Conservation (phyloP, 192 early-diverging fungal genomes). For the Backusella mclennaniae region DNA sequence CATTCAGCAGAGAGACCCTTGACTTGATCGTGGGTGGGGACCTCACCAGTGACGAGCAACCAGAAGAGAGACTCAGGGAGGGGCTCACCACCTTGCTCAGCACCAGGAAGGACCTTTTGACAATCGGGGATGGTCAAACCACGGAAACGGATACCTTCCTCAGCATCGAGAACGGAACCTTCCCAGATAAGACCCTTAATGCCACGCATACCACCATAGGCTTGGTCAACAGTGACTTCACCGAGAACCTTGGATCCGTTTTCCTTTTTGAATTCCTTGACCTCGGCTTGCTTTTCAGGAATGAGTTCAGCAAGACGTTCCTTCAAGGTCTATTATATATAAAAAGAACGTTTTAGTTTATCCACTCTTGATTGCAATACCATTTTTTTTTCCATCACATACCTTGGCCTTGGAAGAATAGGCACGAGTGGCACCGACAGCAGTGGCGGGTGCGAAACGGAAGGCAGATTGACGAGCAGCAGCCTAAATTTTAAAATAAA, state of each 20-base stretch:
- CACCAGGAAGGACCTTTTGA: conserved; percentile 86
- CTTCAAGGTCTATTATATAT: conserved; percentile 72
- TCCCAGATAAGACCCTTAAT: conserved; percentile 99
- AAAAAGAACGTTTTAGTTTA: background rate
- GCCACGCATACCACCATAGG: conserved; percentile 98
- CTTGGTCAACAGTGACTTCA: conserved; percentile 96
- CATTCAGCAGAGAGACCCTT: conserved; percentile 90
- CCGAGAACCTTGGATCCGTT: conserved; percentile 88
- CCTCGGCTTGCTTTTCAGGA: conserved; percentile 92
- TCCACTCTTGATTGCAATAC: background rate
- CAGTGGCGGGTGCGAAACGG: conserved; percentile 36
- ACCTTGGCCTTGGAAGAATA: conserved; percentile 54
- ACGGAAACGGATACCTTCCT: conserved; percentile 99
- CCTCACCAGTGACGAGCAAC: conserved; percentile 96
- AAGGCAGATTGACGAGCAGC: background rate
- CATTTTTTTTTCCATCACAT: background rate
- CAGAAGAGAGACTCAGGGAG: conserved; percentile 98
- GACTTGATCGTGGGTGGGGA: conserved; percentile 92
- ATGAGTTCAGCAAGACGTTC: conserved; percentile 92
- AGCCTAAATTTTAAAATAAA: background rate
- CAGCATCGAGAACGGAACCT: conserved; percentile 94
- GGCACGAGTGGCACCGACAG: conserved; percentile 39
- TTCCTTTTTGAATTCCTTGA: conserved; percentile 91
- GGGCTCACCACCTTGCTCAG: conserved; percentile 85
- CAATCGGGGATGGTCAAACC: conserved; percentile 95